Conservation (phyloP, 768 basidiomycete species). For the Mycena vulgaris region DNA sequence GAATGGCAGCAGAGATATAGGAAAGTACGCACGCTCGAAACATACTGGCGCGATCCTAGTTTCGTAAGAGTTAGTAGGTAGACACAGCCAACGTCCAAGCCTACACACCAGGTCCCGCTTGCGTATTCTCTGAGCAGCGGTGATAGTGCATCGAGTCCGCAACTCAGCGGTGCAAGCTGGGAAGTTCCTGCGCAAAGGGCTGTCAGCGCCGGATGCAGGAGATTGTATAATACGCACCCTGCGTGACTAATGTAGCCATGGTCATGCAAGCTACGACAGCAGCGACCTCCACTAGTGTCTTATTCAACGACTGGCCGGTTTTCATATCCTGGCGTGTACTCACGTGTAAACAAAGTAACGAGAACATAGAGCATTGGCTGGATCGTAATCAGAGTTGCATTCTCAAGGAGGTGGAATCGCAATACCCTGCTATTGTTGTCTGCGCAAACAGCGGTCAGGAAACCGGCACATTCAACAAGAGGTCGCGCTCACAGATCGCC, state of each 20-base stretch:
- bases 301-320: not conserved
- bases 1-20: not conserved
- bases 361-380: constrained; percentile 30
- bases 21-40: constrained; percentile 30
- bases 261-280: constrained; percentile 25
- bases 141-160: constrained; percentile 19
- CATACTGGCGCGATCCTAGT: constrained; percentile 37
- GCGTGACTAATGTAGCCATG: constrained; percentile 7
- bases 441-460: not conserved
- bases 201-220: not conserved
- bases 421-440: constrained; percentile 34
- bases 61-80: not conserved
- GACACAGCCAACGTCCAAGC: not conserved
- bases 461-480: too few relatives aligned
- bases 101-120: constrained; percentile 30
- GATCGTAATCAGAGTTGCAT: not conserved
- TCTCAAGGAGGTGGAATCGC: too few relatives aligned
- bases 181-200: constrained; percentile 5
- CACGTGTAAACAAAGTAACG: constrained; percentile 3
- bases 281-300: constrained; percentile 25
- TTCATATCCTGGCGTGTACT: not conserved
- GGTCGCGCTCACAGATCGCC: constrained; percentile 32
- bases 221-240: constrained; percentile 8
- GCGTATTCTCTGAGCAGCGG: constrained; percentile 23
- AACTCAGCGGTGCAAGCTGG: constrained; percentile 28